A percentile compares a stretch with the other conserved stretches of the same genome.
phyloP scores from a whole-genome alignment of 2,329 filamentous ascomycete species.

The Coniochaeta ligniaria region DNA sequence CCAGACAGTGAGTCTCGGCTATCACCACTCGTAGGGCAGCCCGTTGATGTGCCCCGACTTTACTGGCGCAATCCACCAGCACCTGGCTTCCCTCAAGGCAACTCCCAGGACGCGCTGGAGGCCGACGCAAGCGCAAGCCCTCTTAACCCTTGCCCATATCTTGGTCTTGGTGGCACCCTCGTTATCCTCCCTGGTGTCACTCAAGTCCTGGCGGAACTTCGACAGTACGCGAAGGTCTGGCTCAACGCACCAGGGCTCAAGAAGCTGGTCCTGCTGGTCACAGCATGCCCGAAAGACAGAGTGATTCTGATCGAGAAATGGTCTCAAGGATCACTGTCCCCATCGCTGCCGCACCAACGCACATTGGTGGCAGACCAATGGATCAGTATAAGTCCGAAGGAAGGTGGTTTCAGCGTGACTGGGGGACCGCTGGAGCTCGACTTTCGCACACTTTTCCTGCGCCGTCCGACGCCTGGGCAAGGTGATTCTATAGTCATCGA shows the following conservation, averaged over 20 bases:
- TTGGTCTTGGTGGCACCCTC: background rate
- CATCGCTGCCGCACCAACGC: no score
- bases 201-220: background rate
- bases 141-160: background rate
- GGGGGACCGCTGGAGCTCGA: background rate
- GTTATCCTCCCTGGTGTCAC: background rate
- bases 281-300: background rate
- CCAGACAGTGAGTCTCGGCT: background rate
- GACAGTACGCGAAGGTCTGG: background rate
- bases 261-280: background rate
- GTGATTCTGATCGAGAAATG: background rate
- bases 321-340: background rate
- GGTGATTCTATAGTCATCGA: background rate
- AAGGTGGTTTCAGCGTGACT: background rate
- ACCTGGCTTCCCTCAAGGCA: background rate
- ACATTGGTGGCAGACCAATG: background rate
- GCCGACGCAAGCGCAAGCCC: background rate
- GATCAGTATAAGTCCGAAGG: background rate
- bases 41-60: background rate
- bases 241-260: background rate
- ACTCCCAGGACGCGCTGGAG: background rate
- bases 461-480: background rate
- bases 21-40: background rate
- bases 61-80: background rate
- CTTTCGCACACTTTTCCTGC: background rate